Base-by-base conservation (phyloP, 78 protist species). In the Protostelium mycophagum region DNA sequence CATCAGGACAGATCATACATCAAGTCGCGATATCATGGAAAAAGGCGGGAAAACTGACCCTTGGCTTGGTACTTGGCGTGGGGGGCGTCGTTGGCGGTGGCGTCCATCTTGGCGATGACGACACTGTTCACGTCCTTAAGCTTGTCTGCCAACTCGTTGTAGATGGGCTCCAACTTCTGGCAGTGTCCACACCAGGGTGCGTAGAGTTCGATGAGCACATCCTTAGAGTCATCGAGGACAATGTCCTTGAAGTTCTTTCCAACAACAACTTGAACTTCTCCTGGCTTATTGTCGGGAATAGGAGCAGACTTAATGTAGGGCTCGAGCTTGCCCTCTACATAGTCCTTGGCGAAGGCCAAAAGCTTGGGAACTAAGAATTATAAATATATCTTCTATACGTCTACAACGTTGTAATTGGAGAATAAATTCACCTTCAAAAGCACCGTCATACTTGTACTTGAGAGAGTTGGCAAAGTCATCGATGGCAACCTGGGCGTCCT, bases 171-270 rank as follows among this genome's bases (percentile, higher is more conserved):
- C 37, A 96, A 90, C 84, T 88, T 90, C 94, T 96, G 95, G 94
- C 98, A 96, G 90, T 95, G 97, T 38, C 98, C 97, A 90, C 98
- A 96, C 98, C 98, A 95, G 36, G 98, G 96, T 0, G 97, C 94
- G 88, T 34, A 95, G 87, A 93, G 89, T 88, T 93, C 88, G 87
- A 89, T 88, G 23, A 90, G 85, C 29, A 63, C 83, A 34, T 37
- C 37, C 51, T 84, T 16, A 25, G 39, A 37, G 37, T 84, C 88
- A 28, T 84, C 9, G 39, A 90, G 9, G 35, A 93, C 97, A 36
- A 93, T 85, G 0, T 90, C 88, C 35, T 88, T 51, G 88, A 92
- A 97, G 85, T 87, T 90, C 37, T 85, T 85, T 34, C 93, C 97
- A 28, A 91, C 96, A 31, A 96, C 90, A 36, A 94, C 97, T 36